Conservation (phyloP, 495 filamentous ascomycete genomes). For the Paragyromitra xinjiangensis region DNA sequence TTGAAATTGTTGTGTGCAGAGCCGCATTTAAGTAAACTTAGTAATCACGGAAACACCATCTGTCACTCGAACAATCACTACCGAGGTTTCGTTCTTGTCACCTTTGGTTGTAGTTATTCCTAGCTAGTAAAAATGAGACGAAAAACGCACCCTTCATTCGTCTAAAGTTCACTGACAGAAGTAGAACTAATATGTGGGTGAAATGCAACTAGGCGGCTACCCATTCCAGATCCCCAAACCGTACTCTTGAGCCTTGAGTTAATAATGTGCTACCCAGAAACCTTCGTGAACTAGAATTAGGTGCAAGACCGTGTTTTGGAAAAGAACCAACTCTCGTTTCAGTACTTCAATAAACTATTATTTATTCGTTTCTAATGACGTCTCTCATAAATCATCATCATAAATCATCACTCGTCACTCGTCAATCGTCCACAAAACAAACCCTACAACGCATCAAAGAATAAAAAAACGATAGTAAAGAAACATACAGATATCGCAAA, state of each 20-base stretch:
- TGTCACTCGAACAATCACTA: conserved; percentile 3
- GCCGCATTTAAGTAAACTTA: conserved; percentile 11
- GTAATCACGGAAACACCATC: neutral
- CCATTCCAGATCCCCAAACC: no score
- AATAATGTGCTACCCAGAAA: no score
- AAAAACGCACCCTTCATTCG: no score
- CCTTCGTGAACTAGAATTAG: no score
- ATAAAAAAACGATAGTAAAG: neutral
- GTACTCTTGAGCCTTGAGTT: no score
- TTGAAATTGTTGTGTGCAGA: conserved; percentile 12
- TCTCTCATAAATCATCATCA: conserved; percentile 19
- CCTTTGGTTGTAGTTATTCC: no score
- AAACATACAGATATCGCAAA: neutral
- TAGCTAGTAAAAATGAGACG: no score
- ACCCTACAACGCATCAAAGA: neutral
- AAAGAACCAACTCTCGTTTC: neutral
- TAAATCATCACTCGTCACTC: conserved; percentile 38
- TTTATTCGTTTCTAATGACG: neutral
- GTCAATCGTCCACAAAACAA: conserved; percentile 8
- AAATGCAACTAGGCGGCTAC: no score
- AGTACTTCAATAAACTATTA: neutral
- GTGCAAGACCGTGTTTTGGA: no score
- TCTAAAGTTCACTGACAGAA: no score
- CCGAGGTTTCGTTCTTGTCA: neutral
- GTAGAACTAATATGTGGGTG: no score